Evolutionary conservation across 1,284 basidiomycete genomes (phyloP), one percentile per base, ranked within the genome.

Genomic region (Wolfiporia cocos): DNA sequence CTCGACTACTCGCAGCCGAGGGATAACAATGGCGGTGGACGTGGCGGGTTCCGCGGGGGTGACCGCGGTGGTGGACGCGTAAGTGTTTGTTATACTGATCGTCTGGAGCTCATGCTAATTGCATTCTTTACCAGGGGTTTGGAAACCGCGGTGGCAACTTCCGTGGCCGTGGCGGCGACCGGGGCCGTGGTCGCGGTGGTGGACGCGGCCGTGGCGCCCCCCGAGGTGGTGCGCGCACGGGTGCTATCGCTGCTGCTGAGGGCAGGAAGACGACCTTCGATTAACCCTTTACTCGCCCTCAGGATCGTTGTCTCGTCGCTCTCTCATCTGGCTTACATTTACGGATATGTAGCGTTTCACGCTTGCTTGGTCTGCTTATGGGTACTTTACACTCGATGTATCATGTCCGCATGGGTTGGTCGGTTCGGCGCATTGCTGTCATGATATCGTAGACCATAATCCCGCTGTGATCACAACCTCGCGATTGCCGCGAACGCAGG

Each of bases 1-100:
- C 65, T 98, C 38, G 95, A 99, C 70, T 98, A 78, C 67, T 92
- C 92, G 22, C 86, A 88, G 52, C 93, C 94, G 6, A 77, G 92
- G 56, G 81, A 85, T 53, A 66, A 68, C 46, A 68, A 66, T 46
- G 78, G 76, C 44, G 78, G 77, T 31, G 75, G 73, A 33, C 62
- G 71, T 35, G 65, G 71, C 43, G 69, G 67, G 31, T 55, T 66
- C 12, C 55, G 65, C 40, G 61, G 73, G 39, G 65, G 71, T 6
- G 24, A 26, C 17, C 64, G 71, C 34, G 36, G 18, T 11, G 63
- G 68, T 41, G 66, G 74, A 35, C 69, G 70, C 41, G 65, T 52
- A 44, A 48, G 53, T 51, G 4, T n/a, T 22, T 5, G 3, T 17
- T 14, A 14, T 22, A 6, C 12, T 19, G 14, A 3, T 24, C 4